A percentile compares a stretch with the other conserved stretches of the same genome.
phyloP scores from a whole-genome alignment of 352 stramenopile genomes.

The Pythium sukuiense region DNA sequence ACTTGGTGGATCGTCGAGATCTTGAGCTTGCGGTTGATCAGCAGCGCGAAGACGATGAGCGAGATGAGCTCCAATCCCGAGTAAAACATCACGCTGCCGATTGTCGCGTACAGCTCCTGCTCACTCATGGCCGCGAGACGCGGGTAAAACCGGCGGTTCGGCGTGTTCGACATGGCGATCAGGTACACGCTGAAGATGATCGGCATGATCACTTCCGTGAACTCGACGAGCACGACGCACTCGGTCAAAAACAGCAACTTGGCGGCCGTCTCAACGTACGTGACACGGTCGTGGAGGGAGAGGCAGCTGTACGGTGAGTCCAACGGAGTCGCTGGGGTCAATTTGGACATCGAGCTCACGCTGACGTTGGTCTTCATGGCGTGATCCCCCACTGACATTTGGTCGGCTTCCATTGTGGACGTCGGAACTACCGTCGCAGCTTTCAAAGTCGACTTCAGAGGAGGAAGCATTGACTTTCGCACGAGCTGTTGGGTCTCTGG shows the following conservation, averaged over 20 bases:
- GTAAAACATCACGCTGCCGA: constrained; percentile 10
- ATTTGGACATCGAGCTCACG: background rate
- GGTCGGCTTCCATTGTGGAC: background rate
- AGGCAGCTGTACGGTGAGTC: background rate
- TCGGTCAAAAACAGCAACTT: constrained; percentile 18
- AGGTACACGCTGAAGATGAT: constrained; percentile 18
- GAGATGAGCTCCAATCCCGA: constrained; percentile 14
- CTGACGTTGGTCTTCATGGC: background rate
- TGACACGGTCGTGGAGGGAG: constrained; percentile 10
- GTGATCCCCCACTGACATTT: background rate
- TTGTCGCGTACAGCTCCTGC: background rate
- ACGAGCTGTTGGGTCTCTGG: background rate
- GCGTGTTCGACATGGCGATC: constrained; percentile 7
- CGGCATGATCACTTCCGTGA: constrained; percentile 24
- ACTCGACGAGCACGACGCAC: constrained; percentile 21
- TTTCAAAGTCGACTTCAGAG: background rate
- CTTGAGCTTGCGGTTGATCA: constrained; percentile 8
- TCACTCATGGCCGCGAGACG: background rate
- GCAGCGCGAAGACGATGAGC: background rate
- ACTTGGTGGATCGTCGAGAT: constrained; percentile 32
- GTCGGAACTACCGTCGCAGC: background rate
- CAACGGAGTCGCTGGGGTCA: background rate
- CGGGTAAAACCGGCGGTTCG: constrained; percentile 17
- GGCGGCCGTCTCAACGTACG: constrained; percentile 3
- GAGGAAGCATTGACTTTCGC: background rate